phyloP scores from a whole-genome alignment of 352 stramenopile genomes.

The Pythium phragmiticola region DNA sequence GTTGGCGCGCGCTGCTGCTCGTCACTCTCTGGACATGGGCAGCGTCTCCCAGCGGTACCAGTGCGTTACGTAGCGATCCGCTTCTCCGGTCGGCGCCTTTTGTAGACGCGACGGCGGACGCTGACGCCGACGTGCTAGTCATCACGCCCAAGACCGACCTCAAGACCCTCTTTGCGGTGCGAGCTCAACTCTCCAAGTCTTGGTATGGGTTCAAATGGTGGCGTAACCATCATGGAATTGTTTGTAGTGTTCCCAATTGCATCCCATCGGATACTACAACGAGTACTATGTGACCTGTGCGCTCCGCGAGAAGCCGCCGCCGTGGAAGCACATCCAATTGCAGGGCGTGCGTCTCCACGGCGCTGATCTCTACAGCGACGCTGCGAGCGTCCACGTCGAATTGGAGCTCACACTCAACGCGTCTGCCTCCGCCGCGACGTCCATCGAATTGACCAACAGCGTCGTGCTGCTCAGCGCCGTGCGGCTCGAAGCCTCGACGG shows the following conservation, averaged over 20 bases:
- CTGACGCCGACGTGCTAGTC: constrained; percentile 41
- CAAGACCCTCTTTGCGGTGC: constrained; percentile 22
- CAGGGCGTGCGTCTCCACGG: constrained; percentile 49
- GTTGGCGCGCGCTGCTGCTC: constrained; percentile 1
- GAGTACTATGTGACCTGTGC: constrained; percentile 80
- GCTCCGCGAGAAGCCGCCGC: constrained; percentile 34
- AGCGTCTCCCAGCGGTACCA: neutral
- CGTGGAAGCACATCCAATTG: constrained; percentile 28
- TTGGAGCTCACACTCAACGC: constrained; percentile 20
- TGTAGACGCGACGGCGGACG: neutral
- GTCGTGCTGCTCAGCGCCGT: constrained; percentile 58
- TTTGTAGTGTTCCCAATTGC: constrained; percentile 55
- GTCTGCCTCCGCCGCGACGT: constrained; percentile 19
- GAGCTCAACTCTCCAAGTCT: neutral
- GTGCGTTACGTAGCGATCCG: neutral
- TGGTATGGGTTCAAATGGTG: neutral
- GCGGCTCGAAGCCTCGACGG: constrained; percentile 42
- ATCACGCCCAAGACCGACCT: constrained; percentile 41
- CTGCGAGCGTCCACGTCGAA: constrained; percentile 19
- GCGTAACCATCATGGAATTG: neutral
- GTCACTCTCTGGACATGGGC: neutral
- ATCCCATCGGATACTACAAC: constrained; percentile 78
- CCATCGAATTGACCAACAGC: constrained; percentile 49
- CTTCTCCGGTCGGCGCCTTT: neutral
- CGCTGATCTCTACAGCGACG: constrained; percentile 19